Evolutionary conservation across 495 filamentous ascomycete genomes (phyloP).

Genomic region (Geopyxis carbonaria): DNA sequence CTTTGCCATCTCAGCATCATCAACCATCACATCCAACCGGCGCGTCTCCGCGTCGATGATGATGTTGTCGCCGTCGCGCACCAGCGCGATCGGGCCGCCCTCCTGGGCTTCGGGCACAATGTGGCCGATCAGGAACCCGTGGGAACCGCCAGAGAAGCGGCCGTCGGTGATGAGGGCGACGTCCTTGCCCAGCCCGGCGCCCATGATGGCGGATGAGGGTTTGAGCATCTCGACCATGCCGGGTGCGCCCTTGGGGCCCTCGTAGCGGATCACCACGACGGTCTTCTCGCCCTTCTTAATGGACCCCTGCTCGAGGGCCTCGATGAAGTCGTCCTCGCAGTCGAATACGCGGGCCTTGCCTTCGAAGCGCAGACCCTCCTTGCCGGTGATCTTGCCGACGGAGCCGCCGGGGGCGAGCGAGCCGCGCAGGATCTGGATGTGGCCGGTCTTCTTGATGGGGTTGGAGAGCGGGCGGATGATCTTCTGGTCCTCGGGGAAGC

Average conservation of each 20-base stretch:
- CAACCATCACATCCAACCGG: slow-evolving; percentile 42
- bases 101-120: slow-evolving; percentile 76
- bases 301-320: slow-evolving; percentile 57
- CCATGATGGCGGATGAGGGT: slow-evolving; percentile 69
- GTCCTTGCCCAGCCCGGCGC: slow-evolving; percentile 64
- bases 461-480: slow-evolving; percentile 84
- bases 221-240: slow-evolving; percentile 86
- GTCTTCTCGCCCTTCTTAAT: slow-evolving; percentile 96
- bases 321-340: slow-evolving; percentile 63
- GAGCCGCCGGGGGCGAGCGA: slow-evolving; percentile 77
- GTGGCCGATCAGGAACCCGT: slow-evolving; percentile 73
- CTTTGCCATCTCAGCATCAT: slow-evolving; percentile 44
- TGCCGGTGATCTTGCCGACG: slow-evolving; percentile 97
- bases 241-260: slow-evolving; percentile 64
- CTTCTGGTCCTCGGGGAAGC: slow-evolving; percentile 67
- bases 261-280: slow-evolving; percentile 93
- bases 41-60: slow-evolving; percentile 54
- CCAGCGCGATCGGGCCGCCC: slow-evolving; percentile 34
- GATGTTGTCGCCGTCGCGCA: slow-evolving; percentile 50
- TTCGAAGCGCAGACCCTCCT: slow-evolving; percentile 77
- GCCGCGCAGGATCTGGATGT: slow-evolving; percentile 92
- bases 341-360: slow-evolving; percentile 83
- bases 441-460: slow-evolving; percentile 85
- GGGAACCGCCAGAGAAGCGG: slow-evolving; percentile 57
- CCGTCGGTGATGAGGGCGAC: slow-evolving; percentile 68